phyloP scores from a whole-genome alignment of 257 asterid genomes.

The Plantago elongata region DNA sequence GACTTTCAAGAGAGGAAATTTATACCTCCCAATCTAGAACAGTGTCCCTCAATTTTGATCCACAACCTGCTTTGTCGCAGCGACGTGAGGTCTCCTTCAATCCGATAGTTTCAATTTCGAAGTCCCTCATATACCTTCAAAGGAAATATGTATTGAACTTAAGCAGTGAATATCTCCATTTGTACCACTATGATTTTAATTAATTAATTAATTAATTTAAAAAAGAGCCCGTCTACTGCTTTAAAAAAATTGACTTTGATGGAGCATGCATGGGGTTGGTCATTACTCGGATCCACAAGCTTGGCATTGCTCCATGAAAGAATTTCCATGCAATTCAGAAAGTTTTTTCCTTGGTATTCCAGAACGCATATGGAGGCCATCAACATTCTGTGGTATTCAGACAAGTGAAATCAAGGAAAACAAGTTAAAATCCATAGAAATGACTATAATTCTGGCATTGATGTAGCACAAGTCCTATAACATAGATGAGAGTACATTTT shows the following conservation, averaged over 20 bases:
- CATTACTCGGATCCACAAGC: constrained; percentile 89
- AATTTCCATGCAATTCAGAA: constrained; percentile 86
- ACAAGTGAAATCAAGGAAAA: constrained; percentile 15
- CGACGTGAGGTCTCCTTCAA: constrained; percentile 77
- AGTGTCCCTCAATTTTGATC: constrained; percentile 81
- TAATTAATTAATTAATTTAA: constrained; percentile 12
- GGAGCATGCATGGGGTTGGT: constrained; percentile 7
- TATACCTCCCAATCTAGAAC: constrained; percentile 99
- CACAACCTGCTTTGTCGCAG: constrained; percentile 64
- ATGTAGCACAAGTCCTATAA: constrained; percentile 16
- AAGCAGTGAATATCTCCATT: constrained; percentile 8
- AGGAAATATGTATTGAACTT: constrained; percentile 22
- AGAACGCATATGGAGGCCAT: constrained; percentile 93
- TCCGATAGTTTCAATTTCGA: constrained; percentile 93
- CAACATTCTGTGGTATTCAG: constrained; percentile 65
- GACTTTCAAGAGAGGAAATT: constrained; percentile 6
- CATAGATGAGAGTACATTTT: not conserved
- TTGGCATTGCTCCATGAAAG: constrained; percentile 82
- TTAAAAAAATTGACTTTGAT: not conserved
- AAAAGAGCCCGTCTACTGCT: constrained; percentile 6
- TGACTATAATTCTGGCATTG: constrained; percentile 2
- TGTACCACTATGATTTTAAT: too few relatives aligned
- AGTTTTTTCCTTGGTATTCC: constrained; percentile 89
- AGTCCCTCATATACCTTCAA: constrained; percentile 83
- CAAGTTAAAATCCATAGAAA: constrained; percentile 19